Evolutionary conservation across 768 basidiomycete genomes (phyloP).

Genomic region (Hericium coralloides): DNA sequence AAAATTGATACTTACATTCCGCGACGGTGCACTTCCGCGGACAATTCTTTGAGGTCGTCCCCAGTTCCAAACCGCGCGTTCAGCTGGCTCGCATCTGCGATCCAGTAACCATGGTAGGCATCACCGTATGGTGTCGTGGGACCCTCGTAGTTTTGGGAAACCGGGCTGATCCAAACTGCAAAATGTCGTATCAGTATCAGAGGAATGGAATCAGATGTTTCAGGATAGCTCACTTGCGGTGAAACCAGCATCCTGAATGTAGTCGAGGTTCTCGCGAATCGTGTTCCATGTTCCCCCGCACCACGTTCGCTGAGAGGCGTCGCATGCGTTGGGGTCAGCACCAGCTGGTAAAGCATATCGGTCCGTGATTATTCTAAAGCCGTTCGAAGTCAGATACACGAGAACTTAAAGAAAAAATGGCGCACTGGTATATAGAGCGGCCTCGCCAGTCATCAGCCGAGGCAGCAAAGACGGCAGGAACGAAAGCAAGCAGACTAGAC

Average conservation of each 20-base stretch:
- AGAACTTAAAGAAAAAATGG: neutral
- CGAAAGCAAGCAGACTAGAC: conserved; percentile 11
- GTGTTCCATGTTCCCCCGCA: conserved; percentile 86
- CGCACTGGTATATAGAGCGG: conserved; percentile 75
- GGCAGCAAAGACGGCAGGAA: conserved; percentile 37
- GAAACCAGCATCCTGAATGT: conserved; percentile 76
- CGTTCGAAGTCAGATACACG: neutral
- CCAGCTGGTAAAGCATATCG: conserved; percentile 62
- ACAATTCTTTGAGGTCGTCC: conserved; percentile 62
- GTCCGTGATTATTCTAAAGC: conserved; percentile 55
- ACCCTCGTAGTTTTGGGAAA: conserved; percentile 71
- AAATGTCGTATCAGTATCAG: neutral
- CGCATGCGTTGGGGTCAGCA: conserved; percentile 43
- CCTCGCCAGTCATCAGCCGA: conserved; percentile 68
- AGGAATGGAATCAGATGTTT: neutral
- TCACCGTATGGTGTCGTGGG: conserved; percentile 67
- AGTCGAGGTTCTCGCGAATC: conserved; percentile 71
- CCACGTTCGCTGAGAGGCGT: conserved; percentile 54
- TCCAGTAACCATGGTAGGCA: conserved; percentile 85
- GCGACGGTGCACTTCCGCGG: conserved; percentile 55
- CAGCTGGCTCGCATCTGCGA: conserved; percentile 54
- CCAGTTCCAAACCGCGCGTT: conserved; percentile 67
- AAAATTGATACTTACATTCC: conserved; percentile 47
- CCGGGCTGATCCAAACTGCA: conserved; percentile 76
- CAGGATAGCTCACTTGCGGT: conserved; percentile 45